A percentile compares a stretch with the other conserved stretches of the same genome.
Evolutionary conservation across 129 eudicot species (phyloP).

Genomic region (Tanacetum coccineum): DNA sequence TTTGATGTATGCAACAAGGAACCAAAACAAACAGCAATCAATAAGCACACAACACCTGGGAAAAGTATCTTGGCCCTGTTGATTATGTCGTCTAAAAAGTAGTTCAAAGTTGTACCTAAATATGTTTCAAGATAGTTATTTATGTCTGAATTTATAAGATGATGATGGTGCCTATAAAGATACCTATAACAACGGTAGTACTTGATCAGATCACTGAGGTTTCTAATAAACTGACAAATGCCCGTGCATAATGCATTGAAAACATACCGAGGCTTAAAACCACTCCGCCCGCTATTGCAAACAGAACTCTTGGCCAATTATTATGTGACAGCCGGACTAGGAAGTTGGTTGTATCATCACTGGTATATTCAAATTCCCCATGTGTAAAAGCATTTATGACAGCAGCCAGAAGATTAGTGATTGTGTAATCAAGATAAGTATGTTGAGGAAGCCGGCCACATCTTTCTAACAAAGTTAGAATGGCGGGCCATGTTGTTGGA

Average conservation of each 20-base stretch:
- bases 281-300: slow-evolving; percentile 14
- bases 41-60: slow-evolving; percentile 15
- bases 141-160: not conserved
- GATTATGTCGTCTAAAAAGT: slow-evolving; percentile 14
- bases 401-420: slow-evolving; percentile 11
- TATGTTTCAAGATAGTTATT: not conserved
- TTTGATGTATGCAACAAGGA: slow-evolving; percentile 11
- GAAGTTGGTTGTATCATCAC: slow-evolving; percentile 4
- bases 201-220: slow-evolving; percentile 12
- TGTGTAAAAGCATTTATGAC: slow-evolving; percentile 12
- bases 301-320: slow-evolving; percentile 16
- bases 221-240: slow-evolving; percentile 5
- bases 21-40: slow-evolving; percentile 18
- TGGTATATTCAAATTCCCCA: slow-evolving; percentile 15
- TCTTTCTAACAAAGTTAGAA: slow-evolving; percentile 14
- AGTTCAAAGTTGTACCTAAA: slow-evolving; percentile 13
- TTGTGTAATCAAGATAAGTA: slow-evolving; percentile 18
- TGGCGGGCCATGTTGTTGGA: slow-evolving; percentile 20
- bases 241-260: slow-evolving; percentile 18
- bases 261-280: slow-evolving; percentile 12
- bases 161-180: not conserved
- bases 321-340: slow-evolving; percentile 8
- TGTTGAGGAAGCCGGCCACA: slow-evolving; percentile 20
- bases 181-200: slow-evolving; percentile 9
- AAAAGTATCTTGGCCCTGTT: slow-evolving; percentile 15